phyloP scores from a whole-genome alignment of 495 filamentous ascomycete species.

The Penicillium parvum region DNA sequence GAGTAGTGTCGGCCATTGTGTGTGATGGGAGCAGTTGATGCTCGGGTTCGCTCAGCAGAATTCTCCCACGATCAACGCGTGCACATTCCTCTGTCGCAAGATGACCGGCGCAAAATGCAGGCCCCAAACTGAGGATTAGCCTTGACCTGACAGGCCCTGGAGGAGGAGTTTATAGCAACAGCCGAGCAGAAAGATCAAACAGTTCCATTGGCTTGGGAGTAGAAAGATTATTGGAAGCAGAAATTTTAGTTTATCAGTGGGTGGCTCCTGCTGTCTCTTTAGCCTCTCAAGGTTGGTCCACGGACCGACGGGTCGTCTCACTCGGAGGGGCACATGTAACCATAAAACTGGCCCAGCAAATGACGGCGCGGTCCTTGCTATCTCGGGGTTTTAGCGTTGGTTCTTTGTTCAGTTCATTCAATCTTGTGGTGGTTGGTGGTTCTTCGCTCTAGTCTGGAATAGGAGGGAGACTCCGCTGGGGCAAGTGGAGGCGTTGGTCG shows the following conservation, averaged over 20 bases:
- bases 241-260: slow-evolving; percentile 11
- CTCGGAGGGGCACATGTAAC: slow-evolving; percentile 16
- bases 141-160: no score
- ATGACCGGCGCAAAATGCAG: no score
- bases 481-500: not conserved
- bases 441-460: not conserved
- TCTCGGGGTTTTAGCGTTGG: slow-evolving; percentile 9
- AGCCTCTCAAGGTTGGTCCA: slow-evolving; percentile 14
- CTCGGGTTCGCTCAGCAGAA: no score
- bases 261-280: no score
- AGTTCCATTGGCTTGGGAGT: slow-evolving; percentile 3
- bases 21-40: not conserved
- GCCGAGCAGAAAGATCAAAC: not conserved
- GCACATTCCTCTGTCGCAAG: not conserved
- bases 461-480: slow-evolving; percentile 2
- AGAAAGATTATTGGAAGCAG: no score
- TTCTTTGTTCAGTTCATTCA: slow-evolving; percentile 2
- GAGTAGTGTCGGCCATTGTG: slow-evolving; percentile 1
- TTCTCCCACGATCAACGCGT: not conserved
- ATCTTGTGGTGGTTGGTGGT: slow-evolving; percentile 17
- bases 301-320: slow-evolving; percentile 18
- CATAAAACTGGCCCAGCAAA: slow-evolving; percentile 3
- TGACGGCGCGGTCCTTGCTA: slow-evolving; percentile 10
- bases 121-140: no score
- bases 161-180: no score